Evolutionary conservation across 139 green algal species (phyloP).

Genomic region (Diplosphaera chodatii): DNA sequence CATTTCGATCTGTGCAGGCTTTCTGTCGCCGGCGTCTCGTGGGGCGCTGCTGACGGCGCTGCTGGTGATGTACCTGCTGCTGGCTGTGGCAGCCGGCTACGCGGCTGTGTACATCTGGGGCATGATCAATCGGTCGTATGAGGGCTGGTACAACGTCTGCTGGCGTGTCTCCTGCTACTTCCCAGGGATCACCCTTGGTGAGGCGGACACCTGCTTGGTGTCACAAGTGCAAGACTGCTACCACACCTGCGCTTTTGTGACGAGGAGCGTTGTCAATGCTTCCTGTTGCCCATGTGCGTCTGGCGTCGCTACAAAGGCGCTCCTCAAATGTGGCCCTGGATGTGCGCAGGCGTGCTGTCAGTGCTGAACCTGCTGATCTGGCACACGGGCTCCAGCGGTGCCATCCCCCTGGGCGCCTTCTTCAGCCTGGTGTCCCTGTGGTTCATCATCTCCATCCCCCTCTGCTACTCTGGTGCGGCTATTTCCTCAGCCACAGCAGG

Average conservation of each 20-base stretch:
- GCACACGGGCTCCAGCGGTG: constrained; percentile 69
- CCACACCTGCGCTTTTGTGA: no score
- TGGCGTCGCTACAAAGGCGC: no score
- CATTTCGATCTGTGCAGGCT: no score
- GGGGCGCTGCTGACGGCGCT: constrained; percentile 82
- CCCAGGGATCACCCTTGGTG: constrained; percentile 71
- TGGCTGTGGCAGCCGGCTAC: constrained; percentile 62
- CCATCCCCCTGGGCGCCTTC: constrained; percentile 82
- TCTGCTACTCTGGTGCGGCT: constrained; percentile 44
- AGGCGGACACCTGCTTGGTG: constrained; percentile 21
- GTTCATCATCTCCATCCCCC: constrained; percentile 82
- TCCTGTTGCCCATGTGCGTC: no score
- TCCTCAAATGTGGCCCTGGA: no score
- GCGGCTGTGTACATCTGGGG: constrained; percentile 74
- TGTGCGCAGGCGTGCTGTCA: background rate
- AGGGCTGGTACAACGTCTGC: constrained; percentile 52
- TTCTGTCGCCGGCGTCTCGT: constrained; percentile 85
- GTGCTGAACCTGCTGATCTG: constrained; percentile 78
- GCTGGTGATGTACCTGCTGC: constrained; percentile 78
- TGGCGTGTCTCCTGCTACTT: constrained; percentile 68
- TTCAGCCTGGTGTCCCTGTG: constrained; percentile 83
- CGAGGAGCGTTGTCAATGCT: no score
- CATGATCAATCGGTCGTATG: constrained; percentile 68
- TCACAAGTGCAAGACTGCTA: no score
- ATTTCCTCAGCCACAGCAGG: no score